Evolutionary conservation across 768 basidiomycete species (phyloP), one percentile per base, ranked within the genome.

Genomic region (Termitomyces sp.): DNA sequence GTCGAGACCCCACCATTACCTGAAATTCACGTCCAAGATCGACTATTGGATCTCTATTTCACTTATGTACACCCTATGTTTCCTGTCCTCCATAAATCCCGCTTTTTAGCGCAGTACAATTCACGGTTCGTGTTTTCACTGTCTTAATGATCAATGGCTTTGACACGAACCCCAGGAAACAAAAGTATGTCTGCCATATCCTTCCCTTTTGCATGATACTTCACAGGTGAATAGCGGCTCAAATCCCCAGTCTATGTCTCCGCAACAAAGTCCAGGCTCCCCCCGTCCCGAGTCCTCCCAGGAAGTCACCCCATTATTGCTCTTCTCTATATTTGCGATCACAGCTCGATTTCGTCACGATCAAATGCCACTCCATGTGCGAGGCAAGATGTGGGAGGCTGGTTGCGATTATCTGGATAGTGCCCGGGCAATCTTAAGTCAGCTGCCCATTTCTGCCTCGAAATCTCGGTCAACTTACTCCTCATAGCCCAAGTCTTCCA

Each of bases 1-100:
- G 63, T 81, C 46, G 70, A 78, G 42, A 76, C 84, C n/a, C 50
- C 60, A 38, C 74, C 73, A 15, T 72, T 95, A 44, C 93, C 93
- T 16, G 78, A 88, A 32, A 67, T 78, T 22, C 78, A 81, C 18
- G 75, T 84, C 38, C 92, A 92, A 71, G 84, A 90, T 59, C 82
- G 80, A 42, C 79, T 95, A 4, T 71, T 95, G 54, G 81, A 84
- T 36, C 75, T 93, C 8, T 96, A 92, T 72, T 94, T 94, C 74
- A 84, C 84, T 12, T 90, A 92, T 67, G 86, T 90, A 35, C 93
- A 96, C 66, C 92, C 94, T 7, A 79, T 87, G 56, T 90, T 91
- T 67, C 94, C 94, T 7, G 79, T 95, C 50, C 74, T 94, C n/a
- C 85, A 91, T 72, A 90, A 88, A 73, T 75, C 73, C 13, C 81